phyloP scores from a whole-genome alignment of 768 basidiomycete genomes.

The Hygrophorus russula region DNA sequence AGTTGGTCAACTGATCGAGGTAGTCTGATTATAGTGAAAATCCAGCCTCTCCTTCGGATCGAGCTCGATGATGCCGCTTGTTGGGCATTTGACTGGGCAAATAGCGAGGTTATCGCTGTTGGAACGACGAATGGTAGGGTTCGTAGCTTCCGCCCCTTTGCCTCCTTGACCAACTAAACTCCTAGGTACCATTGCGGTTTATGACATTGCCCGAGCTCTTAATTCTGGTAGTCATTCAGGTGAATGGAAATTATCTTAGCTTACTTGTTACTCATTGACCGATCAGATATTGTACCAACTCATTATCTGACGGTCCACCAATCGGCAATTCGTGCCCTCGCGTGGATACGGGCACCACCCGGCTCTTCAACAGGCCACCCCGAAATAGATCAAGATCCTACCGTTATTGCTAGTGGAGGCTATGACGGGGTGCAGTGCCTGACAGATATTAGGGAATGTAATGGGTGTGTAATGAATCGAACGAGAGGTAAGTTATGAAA shows the following conservation, averaged over 20 bases:
- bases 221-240: slow-evolving; percentile 12
- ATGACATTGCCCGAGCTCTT: slow-evolving; percentile 37
- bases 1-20: background rate
- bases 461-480: slow-evolving; percentile 59
- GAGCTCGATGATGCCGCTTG: slow-evolving; percentile 68
- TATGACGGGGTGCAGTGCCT: slow-evolving; percentile 72
- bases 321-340: slow-evolving; percentile 63
- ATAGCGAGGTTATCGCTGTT: slow-evolving; percentile 70
- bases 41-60: slow-evolving; percentile 60
- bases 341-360: slow-evolving; percentile 66
- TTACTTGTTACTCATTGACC: slow-evolving; percentile 7
- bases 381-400: slow-evolving; percentile 46
- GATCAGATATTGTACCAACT: slow-evolving; percentile 44
- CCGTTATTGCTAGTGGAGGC: slow-evolving; percentile 64
- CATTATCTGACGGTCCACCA: slow-evolving; percentile 70
- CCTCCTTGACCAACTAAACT: slow-evolving; percentile 4
- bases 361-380: slow-evolving; percentile 33
- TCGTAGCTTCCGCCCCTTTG: background rate
- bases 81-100: slow-evolving; percentile 84
- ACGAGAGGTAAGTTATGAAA: slow-evolving; percentile 46
- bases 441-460: slow-evolving; percentile 66
- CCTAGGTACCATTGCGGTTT: slow-evolving; percentile 45
- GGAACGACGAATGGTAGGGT: slow-evolving; percentile 72
- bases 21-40: slow-evolving; percentile 29
- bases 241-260: background rate